Base-by-base conservation (phyloP, 306 rosid species). In the Ormosia emarginata region DNA sequence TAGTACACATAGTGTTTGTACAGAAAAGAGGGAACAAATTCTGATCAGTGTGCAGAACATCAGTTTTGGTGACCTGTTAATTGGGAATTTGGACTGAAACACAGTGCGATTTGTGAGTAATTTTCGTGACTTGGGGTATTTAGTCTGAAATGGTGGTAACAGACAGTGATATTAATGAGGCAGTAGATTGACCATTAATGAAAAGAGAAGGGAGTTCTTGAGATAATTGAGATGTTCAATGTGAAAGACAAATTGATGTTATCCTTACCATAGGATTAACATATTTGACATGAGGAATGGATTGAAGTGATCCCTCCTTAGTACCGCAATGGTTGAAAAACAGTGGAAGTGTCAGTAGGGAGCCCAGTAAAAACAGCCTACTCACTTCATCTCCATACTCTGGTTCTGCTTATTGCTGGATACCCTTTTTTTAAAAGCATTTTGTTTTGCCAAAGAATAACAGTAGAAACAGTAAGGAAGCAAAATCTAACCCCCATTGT, bases 261-360 rank as follows among this genome's bases (percentile, higher is more conserved):
- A 41, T 56, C 59, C 32, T 59, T 57, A 37, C 2, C 13, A 41
- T 65, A 29, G 36, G 39, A 11, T 77, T 61, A 44, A 18, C 71
- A 57, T 55, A 17, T 79, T 79, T 66, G 81, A 57, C 41, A 71
- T 75, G 79, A 84, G 80, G 67, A 55, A 83, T 78, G 87, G 83
- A 56, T 55, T 64, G 71, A 65, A 58, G 65, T 79, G 83, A 72
- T 43, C 65, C 58, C 32, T 47, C 87, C 17, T 72, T 83, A 36
- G 83, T 73, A 36, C 87, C 87, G 3, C 71, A 79, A 65, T 83
- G 87, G 87, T 72, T 83, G 83, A 83, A 83, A 83, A 66, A 79
- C 79, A 78, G 68, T 77, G 82, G 82, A 77, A 69, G 56, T 77
- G 50, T 49, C 49, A 59, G 37, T 82, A 53, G 47, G 34, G 81